These are phyloP conservation scores for Wickerhamomyces tratensis DNA, from an alignment of 805 yeast species.

Conservation along the genomic window DNA sequence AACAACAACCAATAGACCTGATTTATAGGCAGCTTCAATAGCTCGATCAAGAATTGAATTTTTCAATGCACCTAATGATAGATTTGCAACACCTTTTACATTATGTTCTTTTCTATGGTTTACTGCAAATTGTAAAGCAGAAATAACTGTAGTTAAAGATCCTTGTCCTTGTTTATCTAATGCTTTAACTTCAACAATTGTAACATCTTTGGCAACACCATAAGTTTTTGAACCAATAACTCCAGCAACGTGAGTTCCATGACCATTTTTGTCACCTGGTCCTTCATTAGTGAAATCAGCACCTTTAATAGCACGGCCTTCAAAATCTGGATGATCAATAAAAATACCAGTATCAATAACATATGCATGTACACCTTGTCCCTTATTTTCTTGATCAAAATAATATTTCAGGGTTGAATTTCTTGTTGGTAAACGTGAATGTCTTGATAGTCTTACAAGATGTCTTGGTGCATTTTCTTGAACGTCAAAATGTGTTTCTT, in stretches of 20 bases:
- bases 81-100: conserved; percentile 56
- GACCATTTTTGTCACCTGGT: conserved; percentile 70
- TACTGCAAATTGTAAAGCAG: conserved; percentile 61
- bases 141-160: conserved; percentile 50
- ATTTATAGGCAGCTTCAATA: conserved; percentile 58
- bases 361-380: conserved; percentile 61
- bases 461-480: conserved; percentile 55
- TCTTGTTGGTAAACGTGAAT: conserved; percentile 22
- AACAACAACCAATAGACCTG: conserved; percentile 64
- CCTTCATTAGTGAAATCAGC: conserved; percentile 54
- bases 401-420: conserved; percentile 29
- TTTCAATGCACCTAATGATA: conserved; percentile 70
- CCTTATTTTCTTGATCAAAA: conserved; percentile 37
- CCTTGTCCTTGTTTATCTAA: conserved; percentile 65
- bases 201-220: conserved; percentile 73
- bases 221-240: conserved; percentile 66
- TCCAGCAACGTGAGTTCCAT: conserved; percentile 94
- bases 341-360: conserved; percentile 81
- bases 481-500: conserved; percentile 15
- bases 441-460: conserved; percentile 52
- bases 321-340: conserved; percentile 50
- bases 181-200: conserved; percentile 66
- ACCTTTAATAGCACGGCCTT: conserved; percentile 50
- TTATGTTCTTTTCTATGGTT: conserved; percentile 35
- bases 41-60: conserved; percentile 66